A percentile compares a stretch with the other conserved stretches of the same genome.
Evolutionary conservation across 192 early-diverging fungal species (phyloP).

Genomic region (Gaertneriomyces semiglobifer): DNA sequence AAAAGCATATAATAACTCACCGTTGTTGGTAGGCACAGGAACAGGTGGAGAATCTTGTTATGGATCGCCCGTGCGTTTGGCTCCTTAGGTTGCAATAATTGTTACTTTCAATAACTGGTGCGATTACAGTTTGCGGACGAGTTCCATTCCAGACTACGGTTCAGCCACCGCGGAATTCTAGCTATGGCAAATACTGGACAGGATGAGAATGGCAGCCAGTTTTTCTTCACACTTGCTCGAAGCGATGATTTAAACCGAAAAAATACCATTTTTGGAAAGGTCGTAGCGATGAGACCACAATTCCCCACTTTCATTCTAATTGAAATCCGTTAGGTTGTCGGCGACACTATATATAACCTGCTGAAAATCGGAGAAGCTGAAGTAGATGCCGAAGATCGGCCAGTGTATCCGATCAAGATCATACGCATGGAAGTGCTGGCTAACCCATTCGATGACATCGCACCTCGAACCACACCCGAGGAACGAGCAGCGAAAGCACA

Average conservation of each 20-base stretch:
- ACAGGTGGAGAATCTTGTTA: conserved; percentile 85
- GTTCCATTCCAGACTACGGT: conserved; percentile 88
- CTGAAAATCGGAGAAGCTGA: conserved; percentile 82
- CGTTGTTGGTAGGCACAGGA: conserved; percentile 35
- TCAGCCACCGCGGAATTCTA: conserved; percentile 78
- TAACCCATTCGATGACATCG: conserved; percentile 92
- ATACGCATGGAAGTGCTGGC: conserved; percentile 61
- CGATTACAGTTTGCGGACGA: conserved; percentile 73
- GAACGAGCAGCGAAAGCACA: conserved; percentile 18
- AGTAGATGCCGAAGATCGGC: conserved; percentile 75
- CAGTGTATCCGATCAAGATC: conserved; percentile 70
- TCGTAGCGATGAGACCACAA: conserved; percentile 29
- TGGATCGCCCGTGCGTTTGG: conserved; percentile 50
- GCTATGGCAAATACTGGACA: conserved; percentile 84
- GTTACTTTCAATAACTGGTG: too few relatives aligned
- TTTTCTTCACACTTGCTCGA: conserved; percentile 88
- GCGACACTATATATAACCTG: conserved; percentile 87
- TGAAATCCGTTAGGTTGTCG: conserved; percentile 61
- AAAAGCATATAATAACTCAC: background rate
- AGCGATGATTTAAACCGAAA: conserved; percentile 82
- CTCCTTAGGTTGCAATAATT: background rate
- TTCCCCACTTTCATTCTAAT: background rate
- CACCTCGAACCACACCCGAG: conserved; percentile 59
- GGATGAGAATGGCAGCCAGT: conserved; percentile 85
- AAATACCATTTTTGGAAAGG: conserved; percentile 91